These are phyloP conservation scores for Deakozyma indianensis DNA, from an alignment of 805 yeast genomes.

Conservation along the genomic window DNA sequence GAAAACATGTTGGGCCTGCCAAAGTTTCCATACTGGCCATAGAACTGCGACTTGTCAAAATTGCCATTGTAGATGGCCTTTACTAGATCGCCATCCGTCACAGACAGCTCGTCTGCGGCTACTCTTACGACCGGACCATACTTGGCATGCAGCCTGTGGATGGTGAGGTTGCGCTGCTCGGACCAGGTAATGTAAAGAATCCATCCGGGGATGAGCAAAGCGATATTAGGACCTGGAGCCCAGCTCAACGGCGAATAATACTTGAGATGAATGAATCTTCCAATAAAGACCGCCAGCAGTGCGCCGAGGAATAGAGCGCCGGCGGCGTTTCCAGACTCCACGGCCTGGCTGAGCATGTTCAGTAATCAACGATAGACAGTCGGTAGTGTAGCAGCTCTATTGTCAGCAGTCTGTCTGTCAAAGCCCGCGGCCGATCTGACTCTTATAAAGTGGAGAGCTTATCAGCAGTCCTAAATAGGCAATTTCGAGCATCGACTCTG, in stretches of 20 bases:
- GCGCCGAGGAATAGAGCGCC: neutral
- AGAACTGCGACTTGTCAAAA: constrained; percentile 42
- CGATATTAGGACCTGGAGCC: constrained; percentile 1
- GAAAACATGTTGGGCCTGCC: constrained; percentile 48
- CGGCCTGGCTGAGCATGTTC: neutral
- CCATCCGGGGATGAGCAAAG: constrained; percentile 12
- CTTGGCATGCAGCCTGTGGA: constrained; percentile 34
- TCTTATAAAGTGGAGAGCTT: too few relatives aligned
- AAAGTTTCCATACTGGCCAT: constrained; percentile 44
- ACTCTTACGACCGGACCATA: constrained; percentile 53
- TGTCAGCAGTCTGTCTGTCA: too few relatives aligned
- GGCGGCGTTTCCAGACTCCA: neutral
- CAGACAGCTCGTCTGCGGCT: constrained; percentile 47
- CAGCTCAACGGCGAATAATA: neutral
- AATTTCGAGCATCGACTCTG: too few relatives aligned
- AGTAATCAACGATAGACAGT: too few relatives aligned
- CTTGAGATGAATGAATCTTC: neutral
- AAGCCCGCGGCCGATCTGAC: too few relatives aligned
- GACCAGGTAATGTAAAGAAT: constrained; percentile 29
- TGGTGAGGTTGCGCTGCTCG: constrained; percentile 34
- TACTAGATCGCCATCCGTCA: constrained; percentile 34
- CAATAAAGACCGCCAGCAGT: neutral
- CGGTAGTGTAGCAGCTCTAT: too few relatives aligned
- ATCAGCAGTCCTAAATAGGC: too few relatives aligned
- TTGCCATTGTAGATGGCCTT: constrained; percentile 43